Base-by-base conservation (phyloP, 176 grass and related monocot genomes). In the Poa pratensis region DNA sequence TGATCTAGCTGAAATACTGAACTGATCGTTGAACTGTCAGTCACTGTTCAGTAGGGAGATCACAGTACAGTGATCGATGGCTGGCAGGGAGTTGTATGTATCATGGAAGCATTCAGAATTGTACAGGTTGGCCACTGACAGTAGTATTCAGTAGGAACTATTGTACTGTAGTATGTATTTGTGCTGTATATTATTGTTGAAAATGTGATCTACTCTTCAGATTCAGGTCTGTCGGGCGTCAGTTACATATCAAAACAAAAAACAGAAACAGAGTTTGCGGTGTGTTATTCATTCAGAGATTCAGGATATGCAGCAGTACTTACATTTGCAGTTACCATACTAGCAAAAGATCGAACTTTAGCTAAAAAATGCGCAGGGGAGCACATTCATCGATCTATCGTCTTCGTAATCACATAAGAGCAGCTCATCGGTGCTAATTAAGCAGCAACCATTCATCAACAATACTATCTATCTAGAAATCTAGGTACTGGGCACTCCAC, bases 381-480 rank as follows among this genome's bases (percentile, higher is more conserved):
- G 26, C 42, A 50, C 24, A 73, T 52, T 43, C 57, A 26, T 75
- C 17, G 2, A 75, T 45, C 11, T 15, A n/a, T 9, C 1, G 8
- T 16, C 2, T 30, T 32, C 7, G 7, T 39, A 46, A 34, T 63
- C 23, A 53, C 14, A 64, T 16, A 18, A 17, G 4, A 75, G 24
- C 72, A 78, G n/a, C 6, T 52, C 46, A 17, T 45, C 7, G 69
- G 60, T 65, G 9, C 27, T 11, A 78, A 9, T 39, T 26, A 15
- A 18, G 4, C 54, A 37, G 15, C 11, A 79, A 10, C 18, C 22
- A 16, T 28, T 17, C 14, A 74, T 51, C 45, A 5, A 74, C 28
- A 46, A 45, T 78, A 28, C 84, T 74, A 88, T 72, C 51, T 82
- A 35, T 6, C 52, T 73, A 78, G 26, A 40, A 74, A 75, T 73